Evolutionary conservation across 2,329 filamentous ascomycete species (phyloP).

Genomic region (Fusarium pseudograminearum): DNA sequence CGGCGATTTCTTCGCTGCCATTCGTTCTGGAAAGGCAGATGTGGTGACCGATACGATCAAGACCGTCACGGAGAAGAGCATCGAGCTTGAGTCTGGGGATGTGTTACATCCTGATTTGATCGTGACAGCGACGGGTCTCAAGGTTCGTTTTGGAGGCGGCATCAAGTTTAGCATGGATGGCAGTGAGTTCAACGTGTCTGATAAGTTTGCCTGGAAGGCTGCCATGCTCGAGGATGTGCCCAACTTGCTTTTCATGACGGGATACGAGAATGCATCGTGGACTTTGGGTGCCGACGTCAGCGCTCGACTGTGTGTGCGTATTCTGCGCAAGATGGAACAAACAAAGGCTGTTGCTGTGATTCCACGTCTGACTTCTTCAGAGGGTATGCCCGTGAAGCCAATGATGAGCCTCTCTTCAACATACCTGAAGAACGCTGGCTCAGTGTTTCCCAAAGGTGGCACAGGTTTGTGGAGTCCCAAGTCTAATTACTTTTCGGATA

Average conservation of each 20-base stretch:
- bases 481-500: slow-evolving; percentile 48
- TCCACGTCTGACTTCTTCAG: slow-evolving; percentile 55
- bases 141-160: slow-evolving; percentile 66
- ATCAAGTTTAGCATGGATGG: slow-evolving; percentile 65
- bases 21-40: slow-evolving; percentile 54
- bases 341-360: slow-evolving; percentile 57
- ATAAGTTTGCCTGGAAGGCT: slow-evolving; percentile 68
- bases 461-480: slow-evolving; percentile 51
- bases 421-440: slow-evolving; percentile 60
- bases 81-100: slow-evolving; percentile 59
- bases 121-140: slow-evolving; percentile 73
- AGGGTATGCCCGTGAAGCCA: slow-evolving; percentile 54
- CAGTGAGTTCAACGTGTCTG: slow-evolving; percentile 54
- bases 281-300: slow-evolving; percentile 70
- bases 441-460: slow-evolving; percentile 61
- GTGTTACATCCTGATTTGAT: slow-evolving; percentile 70
- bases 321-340: slow-evolving; percentile 63
- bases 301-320: slow-evolving; percentile 60
- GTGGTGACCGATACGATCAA: slow-evolving; percentile 62
- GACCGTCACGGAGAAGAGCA: slow-evolving; percentile 56
- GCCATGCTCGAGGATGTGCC: slow-evolving; percentile 73
- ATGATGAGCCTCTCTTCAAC: slow-evolving; percentile 62
- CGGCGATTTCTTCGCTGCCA: slow-evolving; percentile 59
- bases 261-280: slow-evolving; percentile 72
- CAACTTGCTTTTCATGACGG: slow-evolving; percentile 68